These are phyloP conservation scores for Brachypodium distachyon DNA, from an alignment of 202 grass and related monocot species.

Conservation along the genomic window DNA sequence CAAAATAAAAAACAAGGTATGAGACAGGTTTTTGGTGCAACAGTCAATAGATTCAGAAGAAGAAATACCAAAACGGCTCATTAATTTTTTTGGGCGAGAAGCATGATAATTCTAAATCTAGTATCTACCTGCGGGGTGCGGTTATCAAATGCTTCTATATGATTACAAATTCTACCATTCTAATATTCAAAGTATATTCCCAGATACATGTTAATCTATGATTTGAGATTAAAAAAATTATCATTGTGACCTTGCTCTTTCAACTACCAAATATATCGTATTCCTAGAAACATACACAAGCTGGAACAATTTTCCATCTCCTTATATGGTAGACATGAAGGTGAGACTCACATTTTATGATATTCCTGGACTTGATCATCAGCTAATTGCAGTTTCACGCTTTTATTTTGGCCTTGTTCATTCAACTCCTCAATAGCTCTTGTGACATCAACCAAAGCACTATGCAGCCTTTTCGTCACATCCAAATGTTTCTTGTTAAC, in stretches of 20 bases:
- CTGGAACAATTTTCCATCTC: not conserved
- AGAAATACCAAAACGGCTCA: too few species aligned
- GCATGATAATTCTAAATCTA: too few species aligned
- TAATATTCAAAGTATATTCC: not conserved
- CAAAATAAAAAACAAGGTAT: too few species aligned
- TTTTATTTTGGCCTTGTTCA: constrained; percentile 59
- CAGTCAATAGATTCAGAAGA: too few species aligned
- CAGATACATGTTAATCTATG: not conserved
- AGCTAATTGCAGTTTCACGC: constrained; percentile 80
- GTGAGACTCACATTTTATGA: constrained; percentile 82
- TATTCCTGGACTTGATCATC: constrained; percentile 80
- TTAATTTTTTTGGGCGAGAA: too few species aligned
- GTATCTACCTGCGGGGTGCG: not conserved
- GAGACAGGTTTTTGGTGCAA: too few species aligned
- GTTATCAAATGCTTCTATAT: not conserved
- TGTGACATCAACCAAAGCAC: constrained; percentile 69
- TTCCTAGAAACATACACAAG: not conserved
- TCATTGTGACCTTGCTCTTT: not conserved
- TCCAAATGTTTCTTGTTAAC: constrained; percentile 68
- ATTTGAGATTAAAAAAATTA: not conserved
- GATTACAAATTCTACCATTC: not conserved
- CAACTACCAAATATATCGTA: constrained; percentile 9
- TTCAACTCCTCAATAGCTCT: constrained; percentile 53
- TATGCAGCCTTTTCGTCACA: constrained; percentile 69
- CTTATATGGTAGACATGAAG: not conserved